phyloP scores from a whole-genome alignment of 352 stramenopile species.

The Phytophthora hybrid region DNA sequence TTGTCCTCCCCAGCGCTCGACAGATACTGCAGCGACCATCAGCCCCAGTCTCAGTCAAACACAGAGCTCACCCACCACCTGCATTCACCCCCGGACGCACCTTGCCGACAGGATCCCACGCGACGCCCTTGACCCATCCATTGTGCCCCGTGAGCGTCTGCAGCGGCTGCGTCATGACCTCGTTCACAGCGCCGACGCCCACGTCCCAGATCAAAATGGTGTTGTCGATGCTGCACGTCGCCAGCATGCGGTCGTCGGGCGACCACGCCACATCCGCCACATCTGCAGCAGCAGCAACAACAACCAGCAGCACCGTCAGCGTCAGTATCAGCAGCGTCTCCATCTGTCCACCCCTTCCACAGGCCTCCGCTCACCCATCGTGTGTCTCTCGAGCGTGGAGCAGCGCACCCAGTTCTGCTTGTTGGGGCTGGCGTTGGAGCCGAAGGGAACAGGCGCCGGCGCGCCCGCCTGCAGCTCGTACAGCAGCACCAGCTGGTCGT shows the following conservation, averaged over 20 bases:
- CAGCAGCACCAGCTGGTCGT: slow-evolving; percentile 86
- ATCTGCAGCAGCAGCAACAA: slow-evolving; percentile 44
- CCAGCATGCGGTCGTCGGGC: slow-evolving; percentile 86
- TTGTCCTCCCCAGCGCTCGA: slow-evolving; percentile 90
- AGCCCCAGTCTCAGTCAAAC: background rate
- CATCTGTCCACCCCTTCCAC: background rate
- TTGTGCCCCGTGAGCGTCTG: slow-evolving; percentile 83
- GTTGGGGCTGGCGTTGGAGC: slow-evolving; percentile 80
- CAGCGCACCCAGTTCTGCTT: slow-evolving; percentile 89
- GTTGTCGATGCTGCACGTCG: slow-evolving; percentile 92
- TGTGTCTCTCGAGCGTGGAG: slow-evolving; percentile 84
- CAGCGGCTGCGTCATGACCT: slow-evolving; percentile 84
- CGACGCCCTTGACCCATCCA: slow-evolving; percentile 89
- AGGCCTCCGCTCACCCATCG: slow-evolving; percentile 62
- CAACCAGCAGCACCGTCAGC: slow-evolving; percentile 1
- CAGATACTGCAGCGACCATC: slow-evolving; percentile 60
- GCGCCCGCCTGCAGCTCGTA: slow-evolving; percentile 80
- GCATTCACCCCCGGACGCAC: slow-evolving; percentile 26
- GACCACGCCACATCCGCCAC: slow-evolving; percentile 90
- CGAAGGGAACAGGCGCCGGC: slow-evolving; percentile 77
- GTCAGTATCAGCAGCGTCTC: slow-evolving; percentile 14
- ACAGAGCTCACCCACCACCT: background rate
- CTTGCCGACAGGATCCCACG: slow-evolving; percentile 89
- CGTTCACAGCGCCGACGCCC: slow-evolving; percentile 51
- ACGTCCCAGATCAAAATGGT: slow-evolving; percentile 90